phyloP scores from a whole-genome alignment of 495 filamentous ascomycete species.

The Thermothielavioides terrestris region DNA sequence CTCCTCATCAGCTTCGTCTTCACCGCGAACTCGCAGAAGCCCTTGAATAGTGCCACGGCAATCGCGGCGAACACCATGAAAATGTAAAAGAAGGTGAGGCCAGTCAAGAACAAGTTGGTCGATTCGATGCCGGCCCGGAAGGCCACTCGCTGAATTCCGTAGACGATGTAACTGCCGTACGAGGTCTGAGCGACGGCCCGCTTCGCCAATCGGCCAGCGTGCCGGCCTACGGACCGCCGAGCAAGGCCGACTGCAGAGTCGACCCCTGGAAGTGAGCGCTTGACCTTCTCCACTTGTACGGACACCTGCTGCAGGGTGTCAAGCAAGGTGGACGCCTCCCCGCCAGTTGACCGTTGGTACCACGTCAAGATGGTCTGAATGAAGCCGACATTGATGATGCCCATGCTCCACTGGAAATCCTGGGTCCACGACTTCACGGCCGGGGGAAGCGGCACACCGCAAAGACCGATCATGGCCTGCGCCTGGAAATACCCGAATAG shows the following conservation, averaged over 20 bases:
- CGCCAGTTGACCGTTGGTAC: slow-evolving; percentile 93
- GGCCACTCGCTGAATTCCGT: slow-evolving; percentile 82
- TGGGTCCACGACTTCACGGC: slow-evolving; percentile 93
- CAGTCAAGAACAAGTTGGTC: slow-evolving; percentile 92
- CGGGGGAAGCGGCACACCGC: slow-evolving; percentile 74
- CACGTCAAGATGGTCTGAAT: slow-evolving; percentile 84
- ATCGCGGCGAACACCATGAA: slow-evolving; percentile 66
- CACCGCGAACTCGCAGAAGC: slow-evolving; percentile 58
- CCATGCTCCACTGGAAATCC: slow-evolving; percentile 98
- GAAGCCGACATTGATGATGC: slow-evolving; percentile 82
- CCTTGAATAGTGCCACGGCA: slow-evolving; percentile 72
- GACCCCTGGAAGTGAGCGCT: slow-evolving; percentile 39
- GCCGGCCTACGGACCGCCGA: slow-evolving; percentile 39
- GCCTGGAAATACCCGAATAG: slow-evolving; percentile 94
- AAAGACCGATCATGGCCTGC: slow-evolving; percentile 91
- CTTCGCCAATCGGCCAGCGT: slow-evolving; percentile 35
- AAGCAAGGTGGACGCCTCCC: slow-evolving; percentile 72
- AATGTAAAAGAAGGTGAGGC: slow-evolving; percentile 79
- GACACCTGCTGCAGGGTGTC: slow-evolving; percentile 66
- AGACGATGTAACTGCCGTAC: slow-evolving; percentile 56
- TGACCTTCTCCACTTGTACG: slow-evolving; percentile 69
- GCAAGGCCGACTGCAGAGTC: slow-evolving; percentile 32
- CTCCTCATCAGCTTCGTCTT: slow-evolving; percentile 68
- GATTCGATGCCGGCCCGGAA: slow-evolving; percentile 78
- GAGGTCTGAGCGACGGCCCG: slow-evolving; percentile 38